Evolutionary conservation across 352 stramenopile species (phyloP), one percentile per base, ranked within the genome.

Genomic region (Phytopythium vexans): DNA sequence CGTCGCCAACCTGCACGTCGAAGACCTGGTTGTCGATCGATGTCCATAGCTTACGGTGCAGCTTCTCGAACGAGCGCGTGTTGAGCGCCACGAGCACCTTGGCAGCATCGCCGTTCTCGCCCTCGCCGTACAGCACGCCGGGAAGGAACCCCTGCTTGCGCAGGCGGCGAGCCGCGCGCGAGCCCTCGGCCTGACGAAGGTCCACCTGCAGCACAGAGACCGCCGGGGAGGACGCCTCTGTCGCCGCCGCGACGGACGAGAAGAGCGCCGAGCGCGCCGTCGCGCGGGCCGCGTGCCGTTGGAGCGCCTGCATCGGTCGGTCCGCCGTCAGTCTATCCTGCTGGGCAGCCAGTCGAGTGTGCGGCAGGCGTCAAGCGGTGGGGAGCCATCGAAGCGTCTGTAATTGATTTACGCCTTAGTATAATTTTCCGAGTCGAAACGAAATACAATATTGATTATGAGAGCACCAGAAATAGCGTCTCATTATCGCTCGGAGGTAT

Each of bases 1-100:
- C 65, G 42, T 88, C 75, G 40, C 66, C 74, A 39, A 94, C 70
- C 55, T 90, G 70, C 49, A 95, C 69, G 11, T 91, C 70, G 58
- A 93, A 95, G 10, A 95, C 86, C 70, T 92, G 82, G 69, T 94
- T 95, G 56, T 90, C 82, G 16, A 95, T 76, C 10, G 83, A 93
- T 14, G 74, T 88, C 81, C 86, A 93, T 3, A 94, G 68, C 54
- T 95, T 92, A 56, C 83, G 81, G 72, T 95, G 83, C 54, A 93
- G 45, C 43, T 80, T 68, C 68, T 95, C 82, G 55, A 95, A 95
- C 21, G 67, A 50, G 53, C 78, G 78, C 49, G 83, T 89, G 42
- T 77, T 62, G 38, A 94, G 69, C 27, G 82, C 66, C 42, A 95
- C 82, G 31, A 94, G 73, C 53, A 93, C 72, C 60, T 87, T 86